Evolutionary conservation across 2,329 filamentous ascomycete species (phyloP).

Genomic region (Fusarium succisae): DNA sequence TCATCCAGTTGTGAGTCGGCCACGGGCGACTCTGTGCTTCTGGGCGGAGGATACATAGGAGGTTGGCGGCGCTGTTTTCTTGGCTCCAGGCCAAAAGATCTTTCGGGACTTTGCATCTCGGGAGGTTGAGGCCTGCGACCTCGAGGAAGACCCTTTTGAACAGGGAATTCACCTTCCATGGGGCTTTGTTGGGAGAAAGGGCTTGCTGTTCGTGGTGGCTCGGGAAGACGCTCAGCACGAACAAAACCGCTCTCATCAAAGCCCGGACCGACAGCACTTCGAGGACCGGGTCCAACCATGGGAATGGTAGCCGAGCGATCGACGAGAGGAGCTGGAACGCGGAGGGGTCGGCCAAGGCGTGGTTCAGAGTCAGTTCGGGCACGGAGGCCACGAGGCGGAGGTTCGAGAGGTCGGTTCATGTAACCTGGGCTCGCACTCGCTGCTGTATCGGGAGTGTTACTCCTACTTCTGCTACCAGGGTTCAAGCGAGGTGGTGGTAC

Average conservation of each 20-base stretch:
- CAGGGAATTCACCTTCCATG: slow-evolving; percentile 48
- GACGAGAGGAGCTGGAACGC: slow-evolving; percentile 33
- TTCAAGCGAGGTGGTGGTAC: slow-evolving; percentile 23
- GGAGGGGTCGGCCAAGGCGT: slow-evolving; percentile 36
- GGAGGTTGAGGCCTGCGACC: slow-evolving; percentile 42
- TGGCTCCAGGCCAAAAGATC: slow-evolving; percentile 27
- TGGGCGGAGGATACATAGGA: slow-evolving; percentile 36
- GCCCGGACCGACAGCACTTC: slow-evolving; percentile 37
- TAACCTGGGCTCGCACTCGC: slow-evolving; percentile 22
- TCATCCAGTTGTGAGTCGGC: neutral
- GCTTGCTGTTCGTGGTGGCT: slow-evolving; percentile 37
- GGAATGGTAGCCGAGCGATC: slow-evolving; percentile 23
- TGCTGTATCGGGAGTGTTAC: slow-evolving; percentile 2
- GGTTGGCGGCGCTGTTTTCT: slow-evolving; percentile 36
- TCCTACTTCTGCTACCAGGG: slow-evolving; percentile 17
- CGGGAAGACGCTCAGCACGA: slow-evolving; percentile 22
- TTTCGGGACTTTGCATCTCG: slow-evolving; percentile 5
- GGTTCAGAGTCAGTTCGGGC: slow-evolving; percentile 40
- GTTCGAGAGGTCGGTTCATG: slow-evolving; percentile 36
- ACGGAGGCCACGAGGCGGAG: slow-evolving; percentile 42
- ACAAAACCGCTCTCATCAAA: slow-evolving; percentile 37
- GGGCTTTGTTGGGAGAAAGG: slow-evolving; percentile 40
- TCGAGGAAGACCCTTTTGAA: slow-evolving; percentile 48
- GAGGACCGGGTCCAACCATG: slow-evolving; percentile 8
- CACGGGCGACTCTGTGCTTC: slow-evolving; percentile 10